Evolutionary conservation across 257 asterid genomes (phyloP), one percentile per base, ranked within the genome.

Genomic region (Ballota nigra): DNA sequence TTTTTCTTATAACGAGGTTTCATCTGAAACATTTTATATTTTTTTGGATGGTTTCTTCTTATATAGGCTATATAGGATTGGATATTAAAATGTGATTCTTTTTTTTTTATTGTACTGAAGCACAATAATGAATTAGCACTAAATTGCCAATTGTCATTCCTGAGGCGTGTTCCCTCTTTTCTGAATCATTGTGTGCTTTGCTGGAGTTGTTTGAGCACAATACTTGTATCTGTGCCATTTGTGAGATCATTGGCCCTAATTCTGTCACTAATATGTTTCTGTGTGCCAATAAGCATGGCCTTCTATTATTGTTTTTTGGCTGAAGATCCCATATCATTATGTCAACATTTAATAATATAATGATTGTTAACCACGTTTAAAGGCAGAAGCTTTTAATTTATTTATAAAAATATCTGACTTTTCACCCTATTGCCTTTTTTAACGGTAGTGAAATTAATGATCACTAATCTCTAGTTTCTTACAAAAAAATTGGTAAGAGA

Each of bases 251-350:
- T 47, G 55, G 55, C 9, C 55, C 55, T 47, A 5, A 47, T 16
- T 49, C 53, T 20, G 53, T 8, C 38, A 38, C 57, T 63, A 36
- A n/a, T 12, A 41, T 41, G 49, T 41, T 12, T 41, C 16, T 41
- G 49, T 4, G 66, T 69, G 66, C 36, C 66, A 69, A 55, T 31
- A 11, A 49, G 53, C 64, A 31, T 45, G 53, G 8, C 53, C 53
- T 45, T 29, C 59, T 20, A 16, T 8, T 38, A 8, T 38, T 55
- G 36, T 56, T 52, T 5, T 57, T 22, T 70, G 0, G 15, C 57
- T 69, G 66, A 57, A 34, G 41, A 34, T 36, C 24, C 28, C 49
- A 24, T 24, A 51, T 67, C 62, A 68, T 20, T 47, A 26, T 2
- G 23, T 4, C 3, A 33, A 52, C 63, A 18, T 29, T 47, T 31